Conservation (phyloP, 1,139 yeast genomes). For the Pneumocystis carinii region DNA sequence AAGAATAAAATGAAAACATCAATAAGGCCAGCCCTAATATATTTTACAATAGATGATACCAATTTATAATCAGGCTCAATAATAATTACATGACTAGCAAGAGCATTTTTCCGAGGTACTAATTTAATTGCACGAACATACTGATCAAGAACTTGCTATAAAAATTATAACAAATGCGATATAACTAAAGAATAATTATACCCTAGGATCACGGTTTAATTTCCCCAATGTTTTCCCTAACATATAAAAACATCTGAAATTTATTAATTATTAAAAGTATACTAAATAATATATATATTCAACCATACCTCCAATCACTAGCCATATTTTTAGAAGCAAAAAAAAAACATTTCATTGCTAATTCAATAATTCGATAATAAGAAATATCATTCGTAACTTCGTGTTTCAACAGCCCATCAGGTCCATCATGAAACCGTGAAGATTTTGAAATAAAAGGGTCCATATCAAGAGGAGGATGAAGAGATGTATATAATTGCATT, state of each 20-base stretch:
- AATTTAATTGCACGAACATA: constrained; percentile 20
- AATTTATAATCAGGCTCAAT: constrained; percentile 33
- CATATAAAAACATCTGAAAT: constrained; percentile 16
- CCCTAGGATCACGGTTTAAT: constrained; percentile 17
- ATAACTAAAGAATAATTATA: not conserved
- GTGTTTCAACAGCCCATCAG: not conserved
- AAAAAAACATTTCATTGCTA: constrained; percentile 50
- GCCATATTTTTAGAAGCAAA: constrained; percentile 20
- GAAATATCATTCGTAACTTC: not conserved
- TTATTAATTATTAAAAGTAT: not conserved
- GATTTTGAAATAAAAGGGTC: constrained; percentile 21
- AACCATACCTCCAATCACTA: not conserved
- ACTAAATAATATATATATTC: not conserved
- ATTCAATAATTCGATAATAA: not conserved
- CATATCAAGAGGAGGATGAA: constrained; percentile 45
- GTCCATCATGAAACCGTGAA: not conserved
- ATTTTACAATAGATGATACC: constrained; percentile 46
- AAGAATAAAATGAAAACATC: constrained; percentile 13
- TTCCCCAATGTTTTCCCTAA: constrained; percentile 45
- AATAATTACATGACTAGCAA: constrained; percentile 32
- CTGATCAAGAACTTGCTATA: constrained; percentile 17
- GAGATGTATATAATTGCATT: constrained; percentile 46
- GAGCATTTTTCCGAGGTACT: constrained; percentile 29
- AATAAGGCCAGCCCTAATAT: constrained; percentile 26
- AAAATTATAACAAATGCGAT: not conserved